These are phyloP conservation scores for Staphylotrichum longicolle DNA, from an alignment of 495 filamentous ascomycete genomes.

Conservation along the genomic window DNA sequence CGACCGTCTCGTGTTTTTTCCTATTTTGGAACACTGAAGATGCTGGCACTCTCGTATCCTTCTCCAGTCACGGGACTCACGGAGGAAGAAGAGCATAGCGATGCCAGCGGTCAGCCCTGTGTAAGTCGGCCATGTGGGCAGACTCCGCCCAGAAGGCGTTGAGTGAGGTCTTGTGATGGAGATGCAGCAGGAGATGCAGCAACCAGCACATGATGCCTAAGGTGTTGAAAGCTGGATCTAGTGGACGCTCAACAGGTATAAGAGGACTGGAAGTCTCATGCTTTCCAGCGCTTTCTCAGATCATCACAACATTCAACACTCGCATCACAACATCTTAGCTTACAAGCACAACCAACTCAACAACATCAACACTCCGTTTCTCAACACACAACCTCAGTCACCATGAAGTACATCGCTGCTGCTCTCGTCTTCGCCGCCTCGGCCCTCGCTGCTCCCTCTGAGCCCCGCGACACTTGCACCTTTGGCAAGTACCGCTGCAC, in stretches of 20 bases:
- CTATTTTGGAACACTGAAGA: not conserved
- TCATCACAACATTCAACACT: conserved; percentile 14
- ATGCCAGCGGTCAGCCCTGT: not conserved
- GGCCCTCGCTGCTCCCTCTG: conserved; percentile 20
- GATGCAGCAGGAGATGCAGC: not conserved
- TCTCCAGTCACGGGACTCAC: conserved; percentile 1
- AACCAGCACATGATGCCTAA: no score
- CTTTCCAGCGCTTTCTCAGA: not conserved
- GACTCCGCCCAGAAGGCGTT: not conserved
- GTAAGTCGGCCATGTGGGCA: conserved; percentile 6
- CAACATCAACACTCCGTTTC: not conserved
- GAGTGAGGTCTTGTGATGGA: conserved; percentile 1
- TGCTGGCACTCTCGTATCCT: conserved; percentile 6
- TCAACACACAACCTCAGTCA: conserved; percentile 7
- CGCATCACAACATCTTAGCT: conserved; percentile 9
- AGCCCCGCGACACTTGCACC: conserved; percentile 19
- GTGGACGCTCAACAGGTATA: conserved; percentile 2
- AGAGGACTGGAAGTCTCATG: conserved; percentile 5
- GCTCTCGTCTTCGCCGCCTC: conserved; percentile 20
- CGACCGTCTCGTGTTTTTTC: conserved; percentile 1
- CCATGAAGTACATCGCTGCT: conserved; percentile 25
- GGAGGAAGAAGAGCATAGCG: not conserved
- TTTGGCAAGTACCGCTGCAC: conserved; percentile 33
- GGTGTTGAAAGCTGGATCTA: no score
- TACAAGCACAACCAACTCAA: conserved; percentile 9